These are phyloP conservation scores for Aspergillus diversus DNA, from an alignment of 495 filamentous ascomycete genomes.

Conservation along the genomic window DNA sequence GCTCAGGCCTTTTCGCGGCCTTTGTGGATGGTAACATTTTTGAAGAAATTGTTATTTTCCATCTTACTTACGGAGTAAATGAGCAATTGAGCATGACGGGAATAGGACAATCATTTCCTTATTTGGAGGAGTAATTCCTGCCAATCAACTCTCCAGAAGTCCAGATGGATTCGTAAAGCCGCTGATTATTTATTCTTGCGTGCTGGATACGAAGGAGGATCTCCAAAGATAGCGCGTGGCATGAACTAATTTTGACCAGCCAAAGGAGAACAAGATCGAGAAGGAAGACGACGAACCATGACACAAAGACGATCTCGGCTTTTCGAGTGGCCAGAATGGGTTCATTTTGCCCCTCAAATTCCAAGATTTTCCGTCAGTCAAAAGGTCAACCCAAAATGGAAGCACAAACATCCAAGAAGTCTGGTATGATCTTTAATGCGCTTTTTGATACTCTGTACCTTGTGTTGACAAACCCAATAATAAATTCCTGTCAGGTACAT, in stretches of 20 bases:
- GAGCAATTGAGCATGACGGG: no score
- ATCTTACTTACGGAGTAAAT: no score
- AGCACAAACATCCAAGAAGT: no score
- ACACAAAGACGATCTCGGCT: neutral
- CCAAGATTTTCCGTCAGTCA: no score
- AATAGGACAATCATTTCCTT: neutral
- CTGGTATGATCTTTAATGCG: no score
- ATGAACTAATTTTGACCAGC: no score
- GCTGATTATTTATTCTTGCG: neutral
- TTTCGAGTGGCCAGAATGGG: neutral
- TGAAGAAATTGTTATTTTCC: neutral
- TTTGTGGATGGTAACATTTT: neutral
- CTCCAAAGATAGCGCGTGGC: neutral
- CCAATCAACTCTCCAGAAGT: neutral
- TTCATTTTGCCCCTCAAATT: neutral
- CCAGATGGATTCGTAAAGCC: neutral
- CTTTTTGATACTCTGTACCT: no score
- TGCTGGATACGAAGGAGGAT: neutral
- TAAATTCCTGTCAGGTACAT: slow-evolving; percentile 28
- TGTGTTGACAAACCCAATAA: slow-evolving; percentile 14
- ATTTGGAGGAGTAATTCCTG: neutral
- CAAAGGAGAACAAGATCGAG: neutral
- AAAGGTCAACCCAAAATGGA: no score
- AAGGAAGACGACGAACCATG: neutral
- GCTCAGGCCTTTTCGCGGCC: slow-evolving; percentile 4